phyloP scores from a whole-genome alignment of 345 rosid genomes.

The Euphorbia tirucalli region DNA sequence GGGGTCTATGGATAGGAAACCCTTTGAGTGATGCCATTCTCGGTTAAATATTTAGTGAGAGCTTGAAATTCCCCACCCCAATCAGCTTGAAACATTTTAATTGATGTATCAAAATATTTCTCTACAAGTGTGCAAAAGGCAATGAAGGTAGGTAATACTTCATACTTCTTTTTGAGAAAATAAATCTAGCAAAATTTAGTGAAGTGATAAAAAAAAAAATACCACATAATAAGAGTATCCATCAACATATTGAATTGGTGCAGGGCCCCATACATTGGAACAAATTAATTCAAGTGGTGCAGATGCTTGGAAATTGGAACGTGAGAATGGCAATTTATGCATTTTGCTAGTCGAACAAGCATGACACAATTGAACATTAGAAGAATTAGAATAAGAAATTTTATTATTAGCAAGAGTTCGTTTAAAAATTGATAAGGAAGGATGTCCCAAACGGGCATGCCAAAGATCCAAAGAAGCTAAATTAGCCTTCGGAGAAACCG shows the following conservation, averaged over 20 bases:
- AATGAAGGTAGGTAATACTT: background rate
- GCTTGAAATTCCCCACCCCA: too few relatives aligned
- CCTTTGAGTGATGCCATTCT: too few relatives aligned
- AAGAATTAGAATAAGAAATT: too few relatives aligned
- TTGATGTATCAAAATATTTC: background rate
- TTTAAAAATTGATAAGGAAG: background rate
- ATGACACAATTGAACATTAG: too few relatives aligned
- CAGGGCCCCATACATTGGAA: slow-evolving; percentile 5
- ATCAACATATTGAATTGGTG: background rate
- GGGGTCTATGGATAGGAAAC: too few relatives aligned
- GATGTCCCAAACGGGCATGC: background rate
- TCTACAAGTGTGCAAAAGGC: background rate
- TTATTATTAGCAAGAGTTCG: too few relatives aligned
- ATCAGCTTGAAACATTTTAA: too few relatives aligned
- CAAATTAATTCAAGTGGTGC: too few relatives aligned
- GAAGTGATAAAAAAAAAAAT: slow-evolving; percentile 5
- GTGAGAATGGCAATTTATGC: background rate
- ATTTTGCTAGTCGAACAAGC: background rate
- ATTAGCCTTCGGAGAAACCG: background rate
- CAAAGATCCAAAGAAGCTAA: background rate
- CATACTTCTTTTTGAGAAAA: too few relatives aligned
- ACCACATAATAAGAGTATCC: background rate
- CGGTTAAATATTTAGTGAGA: too few relatives aligned
- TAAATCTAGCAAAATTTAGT: background rate
- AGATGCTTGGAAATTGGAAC: too few relatives aligned